These are phyloP conservation scores for Candolleomyces eurysporus DNA, from an alignment of 768 basidiomycete genomes.

Conservation along the genomic window DNA sequence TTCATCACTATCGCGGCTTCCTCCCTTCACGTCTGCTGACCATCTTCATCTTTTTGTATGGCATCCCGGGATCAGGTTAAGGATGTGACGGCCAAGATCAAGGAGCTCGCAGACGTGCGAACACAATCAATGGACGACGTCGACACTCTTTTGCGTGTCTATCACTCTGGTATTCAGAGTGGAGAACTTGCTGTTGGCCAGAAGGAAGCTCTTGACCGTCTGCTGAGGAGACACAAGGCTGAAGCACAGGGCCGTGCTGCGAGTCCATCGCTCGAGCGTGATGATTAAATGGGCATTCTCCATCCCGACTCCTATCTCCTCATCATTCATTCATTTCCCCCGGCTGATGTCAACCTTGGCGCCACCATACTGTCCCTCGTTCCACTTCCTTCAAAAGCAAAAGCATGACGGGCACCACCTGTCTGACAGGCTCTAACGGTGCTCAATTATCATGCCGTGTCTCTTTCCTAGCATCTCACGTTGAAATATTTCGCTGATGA, in stretches of 20 bases:
- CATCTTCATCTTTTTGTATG: background rate
- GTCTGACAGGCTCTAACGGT: too few species aligned
- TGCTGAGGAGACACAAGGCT: conserved; percentile 74
- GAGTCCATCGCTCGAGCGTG: conserved; percentile 23
- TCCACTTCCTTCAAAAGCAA: too few species aligned
- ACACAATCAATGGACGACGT: conserved; percentile 99
- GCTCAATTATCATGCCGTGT: too few species aligned
- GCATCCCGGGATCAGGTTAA: conserved; percentile 59
- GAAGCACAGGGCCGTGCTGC: conserved; percentile 25
- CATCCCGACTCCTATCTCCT: too few species aligned
- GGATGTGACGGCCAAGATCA: conserved; percentile 98
- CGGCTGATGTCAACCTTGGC: too few species aligned
- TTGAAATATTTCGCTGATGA: too few species aligned
- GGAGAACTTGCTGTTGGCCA: conserved; percentile 95
- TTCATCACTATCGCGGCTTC: background rate
- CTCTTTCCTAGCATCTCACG: too few species aligned
- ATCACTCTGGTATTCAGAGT: conserved; percentile 90
- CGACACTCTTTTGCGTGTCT: conserved; percentile 92
- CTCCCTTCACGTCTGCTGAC: background rate
- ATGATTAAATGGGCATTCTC: conserved; percentile 13
- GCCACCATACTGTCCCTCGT: too few species aligned
- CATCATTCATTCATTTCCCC: too few species aligned
- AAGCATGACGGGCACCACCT: too few species aligned
- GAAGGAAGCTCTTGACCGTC: conserved; percentile 83
- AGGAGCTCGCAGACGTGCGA: conserved; percentile 97